phyloP scores from a whole-genome alignment of 139 green algal genomes.

The Chlorella sp. region DNA sequence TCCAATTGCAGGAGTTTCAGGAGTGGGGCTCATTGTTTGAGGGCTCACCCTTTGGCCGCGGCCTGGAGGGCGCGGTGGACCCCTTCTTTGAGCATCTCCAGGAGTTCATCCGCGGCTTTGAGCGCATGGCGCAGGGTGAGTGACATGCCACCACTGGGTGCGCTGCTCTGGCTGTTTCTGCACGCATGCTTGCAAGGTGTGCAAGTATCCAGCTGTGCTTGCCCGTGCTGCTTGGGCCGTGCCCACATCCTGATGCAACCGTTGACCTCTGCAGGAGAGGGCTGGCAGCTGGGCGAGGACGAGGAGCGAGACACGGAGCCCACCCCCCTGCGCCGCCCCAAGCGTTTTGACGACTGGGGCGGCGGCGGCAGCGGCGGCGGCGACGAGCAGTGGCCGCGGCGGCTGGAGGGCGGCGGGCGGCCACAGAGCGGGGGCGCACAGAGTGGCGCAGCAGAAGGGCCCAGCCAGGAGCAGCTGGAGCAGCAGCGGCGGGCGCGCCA shows the following conservation, averaged over 20 bases:
- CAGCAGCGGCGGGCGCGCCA: constrained; percentile 13
- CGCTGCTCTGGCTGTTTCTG: background rate
- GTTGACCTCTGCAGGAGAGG: constrained; percentile 17
- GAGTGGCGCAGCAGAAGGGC: background rate
- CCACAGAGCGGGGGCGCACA: background rate
- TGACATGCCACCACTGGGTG: no score
- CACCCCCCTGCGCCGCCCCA: constrained; percentile 19
- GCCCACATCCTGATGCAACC: no score
- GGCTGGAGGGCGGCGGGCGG: constrained; percentile 1
- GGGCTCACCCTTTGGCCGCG: background rate
- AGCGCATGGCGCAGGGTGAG: constrained; percentile 37
- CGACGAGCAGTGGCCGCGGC: background rate
- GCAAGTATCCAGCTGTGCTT: no score
- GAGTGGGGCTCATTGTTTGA: constrained; percentile 9
- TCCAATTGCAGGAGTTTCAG: background rate
- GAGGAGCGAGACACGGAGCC: constrained; percentile 38
- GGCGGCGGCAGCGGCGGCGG: background rate
- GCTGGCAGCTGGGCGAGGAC: background rate
- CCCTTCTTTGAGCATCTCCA: constrained; percentile 29
- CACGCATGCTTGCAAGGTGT: no score
- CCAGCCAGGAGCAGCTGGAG: background rate
- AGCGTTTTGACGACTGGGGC: constrained; percentile 39
- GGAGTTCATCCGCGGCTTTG: constrained; percentile 30
- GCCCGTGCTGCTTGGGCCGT: no score
- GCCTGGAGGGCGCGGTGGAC: background rate